These are phyloP conservation scores for Metarhizium anisopliae DNA, from an alignment of 2,329 filamentous ascomycete genomes.

Conservation along the genomic window DNA sequence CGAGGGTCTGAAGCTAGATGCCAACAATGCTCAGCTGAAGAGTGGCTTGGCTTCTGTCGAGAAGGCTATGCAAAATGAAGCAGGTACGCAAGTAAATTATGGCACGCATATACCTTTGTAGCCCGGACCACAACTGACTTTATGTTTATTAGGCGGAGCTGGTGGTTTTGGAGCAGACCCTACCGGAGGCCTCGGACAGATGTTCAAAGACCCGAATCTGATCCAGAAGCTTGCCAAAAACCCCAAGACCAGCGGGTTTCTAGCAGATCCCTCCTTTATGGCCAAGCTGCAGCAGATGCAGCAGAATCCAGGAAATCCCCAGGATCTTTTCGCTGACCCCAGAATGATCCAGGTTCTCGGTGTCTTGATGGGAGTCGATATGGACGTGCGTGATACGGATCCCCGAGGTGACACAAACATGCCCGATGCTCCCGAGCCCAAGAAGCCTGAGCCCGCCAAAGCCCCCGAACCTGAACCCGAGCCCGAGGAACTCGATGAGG, in stretches of 20 bases:
- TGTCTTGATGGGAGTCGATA: constrained; percentile 87
- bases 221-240: constrained; percentile 85
- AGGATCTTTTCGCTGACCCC: constrained; percentile 78
- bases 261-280: constrained; percentile 85
- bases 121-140: constrained; percentile 5
- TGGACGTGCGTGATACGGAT: constrained; percentile 45
- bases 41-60: constrained; percentile 76
- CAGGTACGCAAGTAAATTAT: constrained; percentile 18
- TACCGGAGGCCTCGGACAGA: constrained; percentile 68
- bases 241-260: constrained; percentile 78
- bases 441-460: constrained; percentile 38
- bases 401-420: constrained; percentile 58
- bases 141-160: constrained; percentile 4
- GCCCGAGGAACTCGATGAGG: constrained; percentile 69
- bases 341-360: constrained; percentile 90
- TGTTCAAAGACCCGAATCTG: constrained; percentile 91
- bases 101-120: neutral
- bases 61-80: constrained; percentile 66
- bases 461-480: constrained; percentile 46
- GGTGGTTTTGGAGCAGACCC: constrained; percentile 48
- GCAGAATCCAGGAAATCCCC: constrained; percentile 69
- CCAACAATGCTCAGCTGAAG: constrained; percentile 87
- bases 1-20: constrained; percentile 86
- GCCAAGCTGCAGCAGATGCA: constrained; percentile 74
- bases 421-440: constrained; percentile 51